Base-by-base conservation (phyloP, 2,329 filamentous ascomycete genomes). In the Cordyceps militaris region DNA sequence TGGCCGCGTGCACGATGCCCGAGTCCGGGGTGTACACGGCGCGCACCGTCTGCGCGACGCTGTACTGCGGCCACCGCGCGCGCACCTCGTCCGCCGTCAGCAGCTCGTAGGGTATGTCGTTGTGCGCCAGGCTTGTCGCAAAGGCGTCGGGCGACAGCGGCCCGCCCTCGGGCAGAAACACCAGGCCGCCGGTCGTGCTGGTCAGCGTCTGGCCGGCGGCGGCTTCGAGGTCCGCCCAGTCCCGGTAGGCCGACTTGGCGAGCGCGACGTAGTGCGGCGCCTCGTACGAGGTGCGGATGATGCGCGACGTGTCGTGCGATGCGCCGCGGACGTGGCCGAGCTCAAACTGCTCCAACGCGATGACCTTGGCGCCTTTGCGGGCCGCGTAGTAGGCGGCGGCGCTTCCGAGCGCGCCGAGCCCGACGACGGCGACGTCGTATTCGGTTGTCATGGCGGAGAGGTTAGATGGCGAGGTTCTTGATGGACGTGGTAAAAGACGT, bases 261-360 rank as follows among this genome's bases (percentile, higher is more conserved):
- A 66, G 62, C 0, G 64, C 59, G 0, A 66, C 65, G 11, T 66
- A 65, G 16, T 66, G 61, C 4, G 65, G 62, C 2, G 61, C 55
- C 1, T 61, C 61, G 8, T 66, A 65, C 0, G 65, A 66, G 0
- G 62, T 66, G 11, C 65, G 60, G 8, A 66, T 57, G 3, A 66
- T 66, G 1, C 65, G 61, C 0, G 65, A 66, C 0, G 65, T 66
- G n/a, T 66, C 65, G 38, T 64, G 62, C 0, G 65, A 66, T 1
- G 65, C 63, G 21, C 65, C 65, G 16, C 61, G 62, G 3, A 66
- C 57, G 11, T 66, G 60, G 0, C 65, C 65, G 19, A 66, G 59
- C 28, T 66, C 65, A 23, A 64, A 66, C 11, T 66, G 65, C 16
- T 66, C 64, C 10, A 66, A 66, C 1, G 56, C 63, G 7, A 66